phyloP scores from a whole-genome alignment of 2,329 filamentous ascomycete species.

The Diaporthe citri region DNA sequence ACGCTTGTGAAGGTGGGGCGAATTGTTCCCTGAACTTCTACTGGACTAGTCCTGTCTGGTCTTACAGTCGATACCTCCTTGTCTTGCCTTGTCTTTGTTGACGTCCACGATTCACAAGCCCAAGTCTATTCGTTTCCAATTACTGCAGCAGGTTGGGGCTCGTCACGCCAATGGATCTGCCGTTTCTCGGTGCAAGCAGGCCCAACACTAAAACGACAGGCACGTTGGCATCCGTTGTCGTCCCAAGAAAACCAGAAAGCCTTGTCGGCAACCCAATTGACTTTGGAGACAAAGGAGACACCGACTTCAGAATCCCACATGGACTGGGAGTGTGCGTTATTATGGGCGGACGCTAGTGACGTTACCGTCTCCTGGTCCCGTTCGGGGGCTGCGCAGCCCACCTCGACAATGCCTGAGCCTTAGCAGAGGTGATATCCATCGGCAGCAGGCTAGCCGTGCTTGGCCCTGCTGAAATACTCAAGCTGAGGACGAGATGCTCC shows the following conservation, averaged over 20 bases:
- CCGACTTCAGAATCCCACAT: constrained; percentile 2
- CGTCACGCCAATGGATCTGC: neutral
- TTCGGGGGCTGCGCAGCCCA: constrained; percentile 13
- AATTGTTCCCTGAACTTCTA: constrained; percentile 17
- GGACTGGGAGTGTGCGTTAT: neutral
- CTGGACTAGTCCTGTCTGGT: neutral
- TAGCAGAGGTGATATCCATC: constrained; percentile 19
- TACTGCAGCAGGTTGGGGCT: neutral
- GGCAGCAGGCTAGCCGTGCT: constrained; percentile 22
- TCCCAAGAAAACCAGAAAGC: neutral
- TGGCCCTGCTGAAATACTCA: neutral
- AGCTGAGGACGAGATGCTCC: constrained; percentile 36
- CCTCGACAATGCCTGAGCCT: constrained; percentile 6
- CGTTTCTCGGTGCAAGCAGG: neutral
- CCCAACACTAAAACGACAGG: neutral
- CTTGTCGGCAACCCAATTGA: constrained; percentile 2
- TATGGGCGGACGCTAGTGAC: constrained; percentile 27
- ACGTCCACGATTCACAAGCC: neutral
- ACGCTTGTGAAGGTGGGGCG: constrained; percentile 26
- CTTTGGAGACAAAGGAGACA: constrained; percentile 21
- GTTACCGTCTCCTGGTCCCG: constrained; percentile 21
- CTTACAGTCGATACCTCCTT: neutral
- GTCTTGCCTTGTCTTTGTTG: constrained; percentile 2
- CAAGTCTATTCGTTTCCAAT: neutral
- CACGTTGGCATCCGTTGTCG: neutral